Base-by-base conservation (phyloP, 257 asterid species). In the Fraxinus quadrangulata region DNA sequence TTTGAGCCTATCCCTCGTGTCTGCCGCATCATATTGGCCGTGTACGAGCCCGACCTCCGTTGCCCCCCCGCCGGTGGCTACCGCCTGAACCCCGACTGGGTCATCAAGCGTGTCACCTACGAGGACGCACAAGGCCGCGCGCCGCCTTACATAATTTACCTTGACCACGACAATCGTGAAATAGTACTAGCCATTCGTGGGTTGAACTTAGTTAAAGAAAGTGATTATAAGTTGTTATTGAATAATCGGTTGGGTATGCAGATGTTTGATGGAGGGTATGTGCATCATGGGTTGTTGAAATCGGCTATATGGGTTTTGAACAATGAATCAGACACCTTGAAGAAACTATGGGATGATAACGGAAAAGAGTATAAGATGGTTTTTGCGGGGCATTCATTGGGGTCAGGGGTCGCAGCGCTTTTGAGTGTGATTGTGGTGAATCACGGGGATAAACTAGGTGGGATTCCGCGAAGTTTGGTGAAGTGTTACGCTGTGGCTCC, bases 201-300 rank as follows among this genome's bases (percentile, higher is more conserved):
- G 24, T 67, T 95, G 47, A 95, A 93, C 79, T 47, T 96, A 77
- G 89, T 36, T 6, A 93, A 85, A 70, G 97, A 93, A 82, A 86
- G 92, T 78, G 98, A 96, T 81, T 96, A 95, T 79, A 84, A 88
- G 88, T 8, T 88, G 75, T 85, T 96, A 80, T 82, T 96, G 37
- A 88, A 96, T 77, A 95, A 96, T 82, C 83, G 88, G 73, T 84
- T 93, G 59, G 99, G 97, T 39, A 88, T 74, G 91, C 99, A 95
- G 88, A 95, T 88, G 97, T 93, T 93, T 70, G 97, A 93, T 81
- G 97, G 99, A 26, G 99, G 99, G 0, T 96, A 86, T 77, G 99
- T 96, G 68, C 99, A 96, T 77, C 87, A 89, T 39, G 99, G 99
- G 37, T 77, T 93, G 83, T 73, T 96, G 90, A 93, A 90, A 71